Evolutionary conservation across 2,329 filamentous ascomycete genomes (phyloP).

Genomic region (Escovopsis sp.): DNA sequence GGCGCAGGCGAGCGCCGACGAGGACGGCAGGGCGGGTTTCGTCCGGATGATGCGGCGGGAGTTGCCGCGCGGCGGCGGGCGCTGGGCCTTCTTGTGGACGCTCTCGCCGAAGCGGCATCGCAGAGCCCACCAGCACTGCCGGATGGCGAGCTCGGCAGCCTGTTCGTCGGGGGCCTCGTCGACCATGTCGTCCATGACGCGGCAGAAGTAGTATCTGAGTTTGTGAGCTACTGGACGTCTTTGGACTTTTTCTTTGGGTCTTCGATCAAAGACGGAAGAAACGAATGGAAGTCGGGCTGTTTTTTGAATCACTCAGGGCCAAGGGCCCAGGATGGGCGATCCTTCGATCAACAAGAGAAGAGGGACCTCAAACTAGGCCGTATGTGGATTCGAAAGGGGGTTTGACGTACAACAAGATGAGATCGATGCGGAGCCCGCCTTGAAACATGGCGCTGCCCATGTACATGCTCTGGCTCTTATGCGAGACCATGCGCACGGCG

Average conservation of each 20-base stretch:
- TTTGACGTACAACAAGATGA: constrained; percentile 41
- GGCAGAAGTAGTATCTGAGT: constrained; percentile 52
- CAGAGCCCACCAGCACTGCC: background rate
- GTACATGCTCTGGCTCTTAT: constrained; percentile 60
- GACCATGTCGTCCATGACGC: constrained; percentile 57
- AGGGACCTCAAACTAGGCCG: no score
- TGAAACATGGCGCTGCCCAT: constrained; percentile 55
- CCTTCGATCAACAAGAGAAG: background rate
- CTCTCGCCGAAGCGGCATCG: constrained; percentile 11
- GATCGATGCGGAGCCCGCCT: constrained; percentile 50
- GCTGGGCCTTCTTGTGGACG: constrained; percentile 36
- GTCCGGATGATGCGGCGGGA: no score
- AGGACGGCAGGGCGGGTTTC: background rate
- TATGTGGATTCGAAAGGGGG: background rate
- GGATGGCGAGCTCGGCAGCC: background rate
- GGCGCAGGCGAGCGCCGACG: background rate
- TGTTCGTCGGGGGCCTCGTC: constrained; percentile 40
- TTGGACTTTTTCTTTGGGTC: no score
- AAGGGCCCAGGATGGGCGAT: no score
- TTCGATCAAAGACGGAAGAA: no score
- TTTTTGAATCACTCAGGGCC: no score
- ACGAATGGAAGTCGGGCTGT: no score
- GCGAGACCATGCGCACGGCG: constrained; percentile 39
- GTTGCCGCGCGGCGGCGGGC: no score
- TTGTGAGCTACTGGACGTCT: background rate